phyloP scores from a whole-genome alignment of 1,139 yeast species.

The Candida sanyaensis region DNA sequence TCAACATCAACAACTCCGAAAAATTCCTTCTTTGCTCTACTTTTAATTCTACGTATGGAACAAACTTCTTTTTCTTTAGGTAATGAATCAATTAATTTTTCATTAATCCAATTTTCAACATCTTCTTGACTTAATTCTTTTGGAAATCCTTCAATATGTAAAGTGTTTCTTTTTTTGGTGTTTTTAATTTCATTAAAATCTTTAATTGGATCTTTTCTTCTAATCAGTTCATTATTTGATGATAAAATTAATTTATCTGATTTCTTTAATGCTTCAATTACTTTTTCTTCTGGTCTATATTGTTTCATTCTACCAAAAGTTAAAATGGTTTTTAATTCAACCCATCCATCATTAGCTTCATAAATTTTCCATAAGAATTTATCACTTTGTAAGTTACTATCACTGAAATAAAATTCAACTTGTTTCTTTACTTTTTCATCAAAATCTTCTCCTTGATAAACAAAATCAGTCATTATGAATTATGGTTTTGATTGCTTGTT shows the following conservation, averaged over 20 bases:
- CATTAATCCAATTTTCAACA: conserved; percentile 68
- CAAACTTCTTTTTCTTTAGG: conserved; percentile 40
- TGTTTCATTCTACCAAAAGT: conserved; percentile 95
- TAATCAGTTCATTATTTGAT: conserved; percentile 79
- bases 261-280: conserved; percentile 73
- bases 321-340: conserved; percentile 85
- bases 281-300: conserved; percentile 82
- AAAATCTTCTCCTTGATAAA: conserved; percentile 46
- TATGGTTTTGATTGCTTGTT: neutral
- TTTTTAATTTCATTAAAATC: conserved; percentile 73
- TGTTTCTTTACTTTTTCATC: conserved; percentile 71
- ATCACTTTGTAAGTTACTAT: conserved; percentile 88
- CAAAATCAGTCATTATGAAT: conserved; percentile 37
- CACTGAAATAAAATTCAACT: conserved; percentile 95
- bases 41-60: conserved; percentile 54
- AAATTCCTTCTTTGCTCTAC: conserved; percentile 61
- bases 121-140: conserved; percentile 68
- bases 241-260: conserved; percentile 70
- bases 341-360: conserved; percentile 94
- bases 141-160: conserved; percentile 80
- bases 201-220: conserved; percentile 74
- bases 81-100: conserved; percentile 34
- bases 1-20: conserved; percentile 88
- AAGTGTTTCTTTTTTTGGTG: conserved; percentile 68
- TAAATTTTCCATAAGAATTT: conserved; percentile 84